Evolutionary conservation across 108 stramenopile species (phyloP), one percentile per base, ranked within the genome.

Genomic region (Discostella pseudostelligera): DNA sequence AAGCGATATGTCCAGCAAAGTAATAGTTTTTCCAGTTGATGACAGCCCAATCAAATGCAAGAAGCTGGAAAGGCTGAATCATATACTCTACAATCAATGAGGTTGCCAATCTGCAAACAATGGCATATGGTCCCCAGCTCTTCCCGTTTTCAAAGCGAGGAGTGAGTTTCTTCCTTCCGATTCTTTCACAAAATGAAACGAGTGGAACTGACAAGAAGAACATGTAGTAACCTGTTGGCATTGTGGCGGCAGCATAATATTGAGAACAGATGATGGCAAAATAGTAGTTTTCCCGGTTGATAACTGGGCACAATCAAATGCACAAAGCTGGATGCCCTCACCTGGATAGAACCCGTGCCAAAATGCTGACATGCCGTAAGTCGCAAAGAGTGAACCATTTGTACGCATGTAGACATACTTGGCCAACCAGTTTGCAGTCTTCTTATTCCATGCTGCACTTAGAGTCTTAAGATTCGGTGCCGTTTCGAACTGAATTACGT

Each of bases 271-370:
- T n/a, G n/a, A n/a, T n/a, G n/a, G n/a, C n/a, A n/a, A n/a, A n/a
- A n/a, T n/a, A n/a, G n/a, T n/a, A n/a, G n/a, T n/a, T n/a, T n/a
- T n/a, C n/a, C n/a, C n/a, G n/a, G n/a, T n/a, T n/a, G n/a, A n/a
- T n/a, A n/a, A n/a, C n/a, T n/a, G n/a, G n/a, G n/a, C n/a, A n/a
- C n/a, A n/a, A n/a, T n/a, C n/a, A n/a, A n/a, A n/a, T n/a, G n/a
- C n/a, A n/a, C n/a, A n/a, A n/a, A n/a, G n/a, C n/a, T n/a, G n/a
- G n/a, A n/a, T n/a, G n/a, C n/a, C n/a, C n/a, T n/a, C n/a, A n/a
- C n/a, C 97, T 5, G 97, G 97, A 81, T 97, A 97, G 69, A 97
- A 96, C 13, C 97, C 97, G 68, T 97, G 97, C 97, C 97, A 97
- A 75, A 97, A 93, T 13, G 97, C 95, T 53, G 84, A 86, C 75